Base-by-base conservation (phyloP, 805 yeast species). In the Yamadazyma philogaea region DNA sequence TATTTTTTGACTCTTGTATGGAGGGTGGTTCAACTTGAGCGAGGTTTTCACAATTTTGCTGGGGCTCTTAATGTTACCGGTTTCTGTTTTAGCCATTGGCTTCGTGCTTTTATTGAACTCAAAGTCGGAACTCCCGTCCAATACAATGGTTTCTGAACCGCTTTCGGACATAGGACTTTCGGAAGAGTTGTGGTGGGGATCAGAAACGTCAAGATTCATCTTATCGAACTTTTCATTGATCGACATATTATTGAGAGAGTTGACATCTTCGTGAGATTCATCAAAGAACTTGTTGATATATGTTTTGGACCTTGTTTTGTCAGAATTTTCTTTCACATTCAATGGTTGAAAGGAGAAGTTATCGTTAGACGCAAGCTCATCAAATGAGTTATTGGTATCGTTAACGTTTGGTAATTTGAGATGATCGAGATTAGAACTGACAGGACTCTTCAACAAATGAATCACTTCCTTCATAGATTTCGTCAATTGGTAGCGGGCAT, bases 401-500 rank as follows among this genome's bases (percentile, higher is more conserved):
- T 38, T 44, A 5, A 43, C 37, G 32, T 49, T 47, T 6, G 53
- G 53, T 15, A 49, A 39, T 16, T 49, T 46, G 17, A 49, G 38
- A 24, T 47, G 43, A 17, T 49, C 53, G 16, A 45, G 39, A 27
- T 43, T 49, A 11, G 49, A 32, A 32, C 39, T 45, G 1, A 45
- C 44, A 3, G 70, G 70, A 4, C 61, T 57, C 43, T 60, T 60
- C 31, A 66, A 53, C 34, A 66, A 49, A 38, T 57, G 55, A 6
- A 64, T 54, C 8, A 66, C 60, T 40, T 66, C 70, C 35, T 56
- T 57, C 67, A 66, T 66, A 8, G 68, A 60, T 33, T 57, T 57
- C 6, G 65, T 58, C 27, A 66, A 52, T 41, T 63, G 69, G 28
- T 53, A 52, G 26, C 69, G 51, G 8, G 68, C 57, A 32, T 60